phyloP scores from a whole-genome alignment of 2,329 filamentous ascomycete genomes.

The Diaporthe velutina region DNA sequence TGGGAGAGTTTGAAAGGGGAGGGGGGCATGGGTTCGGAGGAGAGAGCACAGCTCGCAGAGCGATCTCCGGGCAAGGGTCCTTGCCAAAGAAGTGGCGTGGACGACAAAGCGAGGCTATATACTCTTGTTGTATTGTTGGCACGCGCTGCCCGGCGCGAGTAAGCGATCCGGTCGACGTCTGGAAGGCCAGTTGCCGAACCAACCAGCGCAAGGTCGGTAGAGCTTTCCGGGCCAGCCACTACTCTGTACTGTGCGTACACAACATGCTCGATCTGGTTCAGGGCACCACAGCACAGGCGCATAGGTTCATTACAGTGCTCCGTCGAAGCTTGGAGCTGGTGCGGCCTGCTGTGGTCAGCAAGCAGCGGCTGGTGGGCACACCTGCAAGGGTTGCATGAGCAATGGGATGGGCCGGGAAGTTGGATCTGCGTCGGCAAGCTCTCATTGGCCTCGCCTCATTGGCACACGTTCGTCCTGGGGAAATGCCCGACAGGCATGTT shows the following conservation, averaged over 20 bases:
- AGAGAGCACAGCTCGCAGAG: neutral
- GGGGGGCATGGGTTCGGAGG: neutral
- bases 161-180: neutral
- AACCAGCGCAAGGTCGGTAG: neutral
- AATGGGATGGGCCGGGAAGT: slow-evolving; percentile 37
- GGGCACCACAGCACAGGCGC: neutral
- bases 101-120: slow-evolving; percentile 6
- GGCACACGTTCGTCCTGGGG: slow-evolving; percentile 42
- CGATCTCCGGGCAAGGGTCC: slow-evolving; percentile 6
- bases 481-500: slow-evolving; percentile 45
- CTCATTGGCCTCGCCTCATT: slow-evolving; percentile 40
- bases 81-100: neutral
- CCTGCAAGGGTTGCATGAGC: slow-evolving; percentile 42
- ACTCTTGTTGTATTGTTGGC: neutral
- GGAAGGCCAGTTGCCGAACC: neutral
- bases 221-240: neutral
- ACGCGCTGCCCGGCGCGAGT: neutral
- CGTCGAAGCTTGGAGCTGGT: neutral
- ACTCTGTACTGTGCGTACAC: neutral
- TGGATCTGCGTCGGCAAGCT: slow-evolving; percentile 41
- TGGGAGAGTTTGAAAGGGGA: neutral
- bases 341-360: neutral
- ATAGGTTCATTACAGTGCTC: neutral
- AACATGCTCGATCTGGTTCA: neutral
- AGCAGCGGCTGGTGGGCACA: slow-evolving; percentile 12